Evolutionary conservation across 2,329 filamentous ascomycete species (phyloP), one percentile per base, ranked within the genome.

Genomic region (Zymoseptoria passerinii): DNA sequence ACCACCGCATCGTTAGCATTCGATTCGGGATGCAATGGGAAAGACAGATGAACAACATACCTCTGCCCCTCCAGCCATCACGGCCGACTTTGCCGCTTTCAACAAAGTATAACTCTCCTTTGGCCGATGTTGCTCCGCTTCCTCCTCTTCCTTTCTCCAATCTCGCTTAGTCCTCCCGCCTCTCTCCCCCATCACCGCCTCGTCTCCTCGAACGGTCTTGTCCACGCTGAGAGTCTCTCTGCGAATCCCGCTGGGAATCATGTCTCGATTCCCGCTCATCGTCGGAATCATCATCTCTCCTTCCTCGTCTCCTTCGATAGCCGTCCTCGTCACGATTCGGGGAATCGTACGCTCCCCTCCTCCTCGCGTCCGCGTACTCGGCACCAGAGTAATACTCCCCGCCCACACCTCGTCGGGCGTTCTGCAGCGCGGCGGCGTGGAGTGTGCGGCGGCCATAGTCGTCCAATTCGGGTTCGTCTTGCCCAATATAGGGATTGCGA

Each of bases 1-100:
- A n/a, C n/a, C n/a, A n/a, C n/a, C n/a, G n/a, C n/a, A n/a, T n/a
- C n/a, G n/a, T n/a, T n/a, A n/a, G n/a, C n/a, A n/a, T n/a, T n/a
- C n/a, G n/a, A n/a, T n/a, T n/a, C n/a, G n/a, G n/a, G n/a, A n/a
- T n/a, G n/a, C n/a, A n/a, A n/a, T n/a, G n/a, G n/a, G n/a, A n/a
- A n/a, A n/a, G n/a, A n/a, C n/a, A n/a, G n/a, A n/a, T n/a, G n/a
- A n/a, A n/a, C n/a, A 28, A 23, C 50, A n/a, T 23, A 52, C 50
- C 23, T 52, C 58, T 13, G 58, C 52, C 49, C 53, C 55, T 44
- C 55, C 58, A 19, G 55, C 53, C 55, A 54, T 50, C n/a, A 50
- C 52, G 8, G 55, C 58, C 13, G 55, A 52, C 19, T 60, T 60
- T 27, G 53, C 44, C 4, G 58, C 58, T 60, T 60, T 60, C 29